Conservation (phyloP, 768 basidiomycete species). For the Cystofilobasidium bisporidii region DNA sequence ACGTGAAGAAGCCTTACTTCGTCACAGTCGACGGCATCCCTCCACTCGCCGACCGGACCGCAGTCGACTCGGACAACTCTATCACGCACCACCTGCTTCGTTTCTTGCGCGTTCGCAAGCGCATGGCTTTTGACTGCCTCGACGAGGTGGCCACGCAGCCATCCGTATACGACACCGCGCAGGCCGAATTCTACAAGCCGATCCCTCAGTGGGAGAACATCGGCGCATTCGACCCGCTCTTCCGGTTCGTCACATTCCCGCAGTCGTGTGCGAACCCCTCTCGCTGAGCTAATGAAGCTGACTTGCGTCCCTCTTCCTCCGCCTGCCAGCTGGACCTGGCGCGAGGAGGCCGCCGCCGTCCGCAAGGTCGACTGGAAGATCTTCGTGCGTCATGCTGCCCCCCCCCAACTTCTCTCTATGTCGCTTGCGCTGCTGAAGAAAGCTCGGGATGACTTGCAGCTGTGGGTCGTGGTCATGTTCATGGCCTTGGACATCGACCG, state of each 20-base stretch:
- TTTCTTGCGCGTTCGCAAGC: not conserved
- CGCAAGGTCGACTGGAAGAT: conserved; percentile 56
- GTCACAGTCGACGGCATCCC: conserved; percentile 2
- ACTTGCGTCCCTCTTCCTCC: too few relatives aligned
- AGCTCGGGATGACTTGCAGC: conserved; percentile 21
- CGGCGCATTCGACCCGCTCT: conserved; percentile 55
- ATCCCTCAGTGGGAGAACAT: conserved; percentile 40
- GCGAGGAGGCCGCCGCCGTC: conserved; percentile 51
- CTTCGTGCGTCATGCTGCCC: conserved; percentile 46
- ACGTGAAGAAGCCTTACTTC: not conserved
- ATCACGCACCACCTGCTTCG: not conserved
- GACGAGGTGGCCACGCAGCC: conserved; percentile 34
- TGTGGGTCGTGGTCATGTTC: too few relatives aligned
- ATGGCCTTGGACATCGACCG: conserved; percentile 39
- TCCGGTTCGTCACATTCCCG: too few relatives aligned
- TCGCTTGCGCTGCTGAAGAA: conserved; percentile 19
- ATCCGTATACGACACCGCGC: conserved; percentile 34
- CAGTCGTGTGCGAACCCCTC: too few relatives aligned
- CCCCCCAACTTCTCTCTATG: conserved; percentile 52
- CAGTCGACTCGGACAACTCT: not conserved
- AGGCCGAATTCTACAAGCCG: conserved; percentile 30
- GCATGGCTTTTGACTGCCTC: not conserved
- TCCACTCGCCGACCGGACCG: not conserved
- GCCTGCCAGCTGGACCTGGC: conserved; percentile 48
- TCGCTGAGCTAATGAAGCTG: too few relatives aligned